Conservation (phyloP, 2,329 filamentous ascomycete species). For the Tolypocladium tropicale region DNA sequence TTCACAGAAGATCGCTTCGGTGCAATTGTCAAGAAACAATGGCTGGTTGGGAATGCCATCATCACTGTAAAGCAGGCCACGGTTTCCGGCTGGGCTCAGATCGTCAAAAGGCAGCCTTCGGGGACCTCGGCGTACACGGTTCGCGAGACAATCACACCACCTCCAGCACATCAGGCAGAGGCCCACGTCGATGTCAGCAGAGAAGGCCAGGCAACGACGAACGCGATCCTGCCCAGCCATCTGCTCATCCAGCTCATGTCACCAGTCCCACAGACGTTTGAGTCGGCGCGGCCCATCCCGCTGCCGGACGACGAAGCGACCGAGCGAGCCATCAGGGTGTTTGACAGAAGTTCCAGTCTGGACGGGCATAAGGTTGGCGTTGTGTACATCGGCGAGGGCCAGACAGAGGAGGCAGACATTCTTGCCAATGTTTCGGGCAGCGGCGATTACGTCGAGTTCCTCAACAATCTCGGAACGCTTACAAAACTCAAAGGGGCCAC, state of each 20-base stretch:
- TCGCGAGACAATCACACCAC: slow-evolving; percentile 47
- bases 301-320: slow-evolving; percentile 62
- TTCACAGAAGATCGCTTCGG: slow-evolving; percentile 57
- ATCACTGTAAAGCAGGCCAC: slow-evolving; percentile 64
- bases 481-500: slow-evolving; percentile 71
- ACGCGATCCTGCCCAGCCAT: slow-evolving; percentile 62
- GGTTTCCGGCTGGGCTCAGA: slow-evolving; percentile 55
- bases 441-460: slow-evolving; percentile 76
- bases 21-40: slow-evolving; percentile 55
- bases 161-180: slow-evolving; percentile 44
- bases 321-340: slow-evolving; percentile 63
- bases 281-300: slow-evolving; percentile 59
- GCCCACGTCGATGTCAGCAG: slow-evolving; percentile 36
- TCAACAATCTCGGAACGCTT: slow-evolving; percentile 72
- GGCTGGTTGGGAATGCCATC: slow-evolving; percentile 65
- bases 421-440: slow-evolving; percentile 80
- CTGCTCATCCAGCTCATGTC: slow-evolving; percentile 60
- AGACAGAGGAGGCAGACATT: slow-evolving; percentile 74
- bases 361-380: slow-evolving; percentile 95
- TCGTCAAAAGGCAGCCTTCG: slow-evolving; percentile 63
- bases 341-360: slow-evolving; percentile 81
- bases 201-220: slow-evolving; percentile 42
- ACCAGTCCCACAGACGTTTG: slow-evolving; percentile 46
- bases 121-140: slow-evolving; percentile 51
- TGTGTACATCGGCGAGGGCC: slow-evolving; percentile 82